phyloP scores from a whole-genome alignment of 208 protist species.

The Acanthamoeba sp. region DNA sequence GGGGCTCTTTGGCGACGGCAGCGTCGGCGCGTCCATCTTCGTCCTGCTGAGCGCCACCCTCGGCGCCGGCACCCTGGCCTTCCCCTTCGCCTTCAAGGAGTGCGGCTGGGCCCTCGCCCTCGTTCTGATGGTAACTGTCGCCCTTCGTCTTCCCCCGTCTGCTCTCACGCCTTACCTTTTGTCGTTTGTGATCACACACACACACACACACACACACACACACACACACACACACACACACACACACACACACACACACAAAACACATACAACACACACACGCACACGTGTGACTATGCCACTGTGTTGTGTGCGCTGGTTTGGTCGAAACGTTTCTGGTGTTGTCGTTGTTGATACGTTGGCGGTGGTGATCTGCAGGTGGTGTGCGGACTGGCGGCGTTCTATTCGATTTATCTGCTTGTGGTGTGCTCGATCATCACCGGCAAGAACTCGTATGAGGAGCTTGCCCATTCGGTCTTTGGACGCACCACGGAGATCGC shows the following conservation, averaged over 20 bases:
- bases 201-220: too few relatives aligned
- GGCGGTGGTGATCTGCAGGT: neutral
- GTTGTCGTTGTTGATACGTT: neutral
- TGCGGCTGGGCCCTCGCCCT: slow-evolving; percentile 41
- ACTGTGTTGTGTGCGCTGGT: neutral
- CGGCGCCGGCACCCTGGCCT: slow-evolving; percentile 60
- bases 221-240: too few relatives aligned
- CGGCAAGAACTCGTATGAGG: slow-evolving; percentile 55
- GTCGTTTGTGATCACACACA: too few relatives aligned
- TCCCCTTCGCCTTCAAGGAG: slow-evolving; percentile 66
- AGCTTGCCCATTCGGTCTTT: slow-evolving; percentile 43
- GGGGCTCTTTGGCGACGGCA: slow-evolving; percentile 44
- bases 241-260: too few relatives aligned
- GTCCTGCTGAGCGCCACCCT: slow-evolving; percentile 70
- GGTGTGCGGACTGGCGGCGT: slow-evolving; percentile 53
- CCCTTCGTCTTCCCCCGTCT: too few relatives aligned
- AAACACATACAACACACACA: too few relatives aligned
- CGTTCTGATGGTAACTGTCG: neutral
- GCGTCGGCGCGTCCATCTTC: slow-evolving; percentile 55
- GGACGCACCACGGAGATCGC: slow-evolving; percentile 35
- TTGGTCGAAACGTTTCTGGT: too few relatives aligned
- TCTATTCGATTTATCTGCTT: slow-evolving; percentile 69
- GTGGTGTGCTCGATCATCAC: slow-evolving; percentile 32
- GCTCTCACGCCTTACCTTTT: too few relatives aligned
- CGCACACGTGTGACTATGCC: too few relatives aligned